Evolutionary conservation across 768 basidiomycete species (phyloP), one percentile per base, ranked within the genome.

Genomic region (Amanita polypyramis): DNA sequence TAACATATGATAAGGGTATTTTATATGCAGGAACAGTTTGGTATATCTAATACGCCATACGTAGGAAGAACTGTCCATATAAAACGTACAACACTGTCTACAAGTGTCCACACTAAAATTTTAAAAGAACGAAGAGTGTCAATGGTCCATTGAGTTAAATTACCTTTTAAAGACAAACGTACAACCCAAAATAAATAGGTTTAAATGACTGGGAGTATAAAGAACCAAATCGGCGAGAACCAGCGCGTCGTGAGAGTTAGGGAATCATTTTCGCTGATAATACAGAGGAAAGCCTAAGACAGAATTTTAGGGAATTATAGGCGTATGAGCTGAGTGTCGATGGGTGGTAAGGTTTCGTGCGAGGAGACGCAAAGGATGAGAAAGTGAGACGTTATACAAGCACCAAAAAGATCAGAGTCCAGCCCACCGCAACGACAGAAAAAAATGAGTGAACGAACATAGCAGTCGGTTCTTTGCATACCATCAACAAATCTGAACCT

Each of bases 401-500:
- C 36, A 27, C 27, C 39, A 47, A 42, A 45, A 50, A 36, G 36
- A 35, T 7, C 41, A 44, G 4, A 11, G 34, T 34, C 25, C 41
- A 42, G 33, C 35, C 34, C n/a, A 27, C 23, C 43, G 27, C 49
- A 44, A 34, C 43, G 43, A 41, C 43, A 42, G 33, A 30, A 11
- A 17, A 43, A 41, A 41, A 27, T 35, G 46, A 51, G 50, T 21
- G 35, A 34, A 50, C 52, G 10, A 50, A 11, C 2, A 2, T 27
- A 40, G 34, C 12, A 6, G 30, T 25, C 21, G 21, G 14, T 3
- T 10, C 21, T 30, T 38, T 35, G 7, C 30, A 5, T 10, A 23
- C 25, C 32, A 51, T 69, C 65, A 84, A 62, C 80, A 83, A 44
- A 85, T 67, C 59, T 82, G 76, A 39, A 87, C 81, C 61, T 87